Conservation (phyloP, 805 yeast species). For the Sugiyamaella mastotermitis region DNA sequence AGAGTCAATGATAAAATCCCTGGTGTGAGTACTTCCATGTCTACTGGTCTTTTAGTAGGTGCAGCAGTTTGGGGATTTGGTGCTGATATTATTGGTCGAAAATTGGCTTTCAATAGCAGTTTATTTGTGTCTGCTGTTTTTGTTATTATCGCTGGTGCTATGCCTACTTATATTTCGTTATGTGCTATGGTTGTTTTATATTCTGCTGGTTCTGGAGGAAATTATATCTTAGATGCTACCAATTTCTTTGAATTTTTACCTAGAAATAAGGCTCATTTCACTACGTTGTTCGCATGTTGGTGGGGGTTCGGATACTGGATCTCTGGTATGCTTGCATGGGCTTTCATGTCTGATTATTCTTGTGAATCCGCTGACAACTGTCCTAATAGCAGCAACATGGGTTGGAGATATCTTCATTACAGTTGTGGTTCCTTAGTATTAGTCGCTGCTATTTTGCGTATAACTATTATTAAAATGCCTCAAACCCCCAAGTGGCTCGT, state of each 20-base stretch:
- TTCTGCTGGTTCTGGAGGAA: constrained; percentile 47
- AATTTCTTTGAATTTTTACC: constrained; percentile 50
- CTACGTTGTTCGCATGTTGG: constrained; percentile 49
- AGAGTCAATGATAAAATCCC: constrained; percentile 35
- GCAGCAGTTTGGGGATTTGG: constrained; percentile 49
- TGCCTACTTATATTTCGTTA: constrained; percentile 43
- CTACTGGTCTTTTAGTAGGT: constrained; percentile 46
- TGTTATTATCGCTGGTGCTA: constrained; percentile 47
- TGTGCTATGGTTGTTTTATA: constrained; percentile 34
- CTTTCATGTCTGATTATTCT: constrained; percentile 43
- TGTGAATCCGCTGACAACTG: constrained; percentile 41
- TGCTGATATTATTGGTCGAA: constrained; percentile 50
- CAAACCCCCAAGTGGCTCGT: constrained; percentile 54
- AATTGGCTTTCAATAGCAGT: constrained; percentile 44
- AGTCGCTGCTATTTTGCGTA: constrained; percentile 42
- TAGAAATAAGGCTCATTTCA: constrained; percentile 41
- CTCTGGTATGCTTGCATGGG: constrained; percentile 48
- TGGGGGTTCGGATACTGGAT: constrained; percentile 61
- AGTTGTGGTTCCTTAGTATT: constrained; percentile 48
- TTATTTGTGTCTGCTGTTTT: constrained; percentile 42
- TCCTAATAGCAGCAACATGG: constrained; percentile 41
- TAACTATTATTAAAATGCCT: constrained; percentile 39
- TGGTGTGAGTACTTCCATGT: constrained; percentile 39
- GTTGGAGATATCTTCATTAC: constrained; percentile 57
- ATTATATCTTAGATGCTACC: constrained; percentile 47